These are phyloP conservation scores for Bipolaris bicolor DNA, from an alignment of 2,329 filamentous ascomycete species.

Conservation along the genomic window DNA sequence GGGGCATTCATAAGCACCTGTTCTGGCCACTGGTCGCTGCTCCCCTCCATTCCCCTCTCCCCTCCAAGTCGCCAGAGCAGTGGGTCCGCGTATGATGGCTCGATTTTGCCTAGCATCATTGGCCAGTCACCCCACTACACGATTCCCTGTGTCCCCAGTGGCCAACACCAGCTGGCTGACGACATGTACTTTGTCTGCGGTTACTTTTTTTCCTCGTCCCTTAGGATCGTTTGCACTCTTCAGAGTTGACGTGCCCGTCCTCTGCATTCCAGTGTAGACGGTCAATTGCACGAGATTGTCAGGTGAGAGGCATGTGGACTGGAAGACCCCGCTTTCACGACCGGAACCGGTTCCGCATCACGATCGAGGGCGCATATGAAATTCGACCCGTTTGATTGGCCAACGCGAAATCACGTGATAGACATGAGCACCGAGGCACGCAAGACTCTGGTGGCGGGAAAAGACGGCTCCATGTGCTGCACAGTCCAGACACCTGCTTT, in stretches of 20 bases:
- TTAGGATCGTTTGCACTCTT: background rate
- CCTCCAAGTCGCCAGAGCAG: slow-evolving; percentile 21
- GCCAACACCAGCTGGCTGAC: slow-evolving; percentile 2
- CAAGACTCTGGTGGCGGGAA: slow-evolving; percentile 10
- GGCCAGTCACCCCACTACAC: slow-evolving; percentile 19
- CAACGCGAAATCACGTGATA: slow-evolving; percentile 22
- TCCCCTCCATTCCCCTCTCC: slow-evolving; percentile 30
- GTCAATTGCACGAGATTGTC: background rate
- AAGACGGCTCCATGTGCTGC: slow-evolving; percentile 8
- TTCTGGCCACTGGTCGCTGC: slow-evolving; percentile 28
- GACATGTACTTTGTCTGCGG: background rate
- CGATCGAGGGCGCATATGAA: background rate
- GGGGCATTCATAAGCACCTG: slow-evolving; percentile 39
- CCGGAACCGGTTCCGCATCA: slow-evolving; percentile 21
- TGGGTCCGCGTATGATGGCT: slow-evolving; percentile 33
- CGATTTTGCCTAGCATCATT: slow-evolving; percentile 21
- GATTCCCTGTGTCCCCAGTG: background rate
- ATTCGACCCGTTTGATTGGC: slow-evolving; percentile 17
- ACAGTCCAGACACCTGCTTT: slow-evolving; percentile 13
- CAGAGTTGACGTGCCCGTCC: no score
- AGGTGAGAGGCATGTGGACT: slow-evolving; percentile 16
- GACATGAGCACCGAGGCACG: slow-evolving; percentile 9
- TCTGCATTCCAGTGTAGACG: background rate
- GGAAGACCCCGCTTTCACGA: slow-evolving; percentile 24
- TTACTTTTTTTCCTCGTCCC: background rate